Conservation (phyloP, 495 filamentous ascomycete genomes). For the Massariosphaeria phaeospora region DNA sequence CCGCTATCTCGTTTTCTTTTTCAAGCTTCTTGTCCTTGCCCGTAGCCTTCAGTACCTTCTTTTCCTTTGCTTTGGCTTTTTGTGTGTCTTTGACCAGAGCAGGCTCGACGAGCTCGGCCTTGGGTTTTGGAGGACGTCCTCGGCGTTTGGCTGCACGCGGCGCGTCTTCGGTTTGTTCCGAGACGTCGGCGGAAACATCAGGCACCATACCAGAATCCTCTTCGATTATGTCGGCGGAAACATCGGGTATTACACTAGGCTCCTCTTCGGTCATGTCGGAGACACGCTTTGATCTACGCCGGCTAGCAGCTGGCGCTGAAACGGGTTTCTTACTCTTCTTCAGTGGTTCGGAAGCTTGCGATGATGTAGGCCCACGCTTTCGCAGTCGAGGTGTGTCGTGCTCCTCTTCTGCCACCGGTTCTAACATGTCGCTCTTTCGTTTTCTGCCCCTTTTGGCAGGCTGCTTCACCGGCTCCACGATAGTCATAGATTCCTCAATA, state of each 20-base stretch:
- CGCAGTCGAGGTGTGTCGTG: not conserved
- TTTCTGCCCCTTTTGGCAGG: constrained; percentile 18
- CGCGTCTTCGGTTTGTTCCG: constrained; percentile 1
- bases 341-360: not conserved
- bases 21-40: no score
- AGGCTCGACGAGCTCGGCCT: not conserved
- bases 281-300: constrained; percentile 6
- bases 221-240: not conserved
- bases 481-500: constrained; percentile 8
- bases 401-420: constrained; percentile 2
- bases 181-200: not conserved
- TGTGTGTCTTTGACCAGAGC: not conserved
- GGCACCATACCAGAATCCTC: not conserved
- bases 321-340: not conserved
- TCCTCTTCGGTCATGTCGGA: constrained; percentile 9
- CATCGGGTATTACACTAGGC: not conserved
- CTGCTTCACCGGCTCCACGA: constrained; percentile 3
- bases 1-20: not conserved
- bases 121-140: constrained; percentile 13
- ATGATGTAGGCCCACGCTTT: not conserved
- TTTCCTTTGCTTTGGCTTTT: not conserved
- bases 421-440: constrained; percentile 25
- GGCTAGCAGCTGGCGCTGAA: not conserved
- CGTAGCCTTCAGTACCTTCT: no score
- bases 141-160: not conserved